A percentile compares a stretch with the other conserved stretches of the same genome.
Conservation (phyloP, 768 basidiomycete genomes). For the Russula sp. region DNA sequence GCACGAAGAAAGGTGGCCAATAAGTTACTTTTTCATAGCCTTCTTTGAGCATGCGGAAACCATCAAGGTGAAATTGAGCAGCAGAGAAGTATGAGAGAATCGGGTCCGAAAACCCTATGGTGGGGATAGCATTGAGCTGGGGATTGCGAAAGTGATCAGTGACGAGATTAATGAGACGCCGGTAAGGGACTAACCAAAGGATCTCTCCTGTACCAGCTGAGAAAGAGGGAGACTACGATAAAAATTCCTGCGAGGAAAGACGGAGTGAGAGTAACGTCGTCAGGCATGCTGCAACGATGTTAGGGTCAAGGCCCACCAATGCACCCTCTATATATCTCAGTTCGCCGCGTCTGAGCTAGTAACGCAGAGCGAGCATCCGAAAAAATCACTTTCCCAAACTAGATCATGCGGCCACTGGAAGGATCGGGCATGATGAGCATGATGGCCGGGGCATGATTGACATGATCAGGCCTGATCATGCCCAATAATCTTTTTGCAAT, state of each 20-base stretch:
- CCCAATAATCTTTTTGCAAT: no score
- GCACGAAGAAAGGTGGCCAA: neutral
- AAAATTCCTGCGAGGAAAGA: neutral
- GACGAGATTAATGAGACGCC: no score
- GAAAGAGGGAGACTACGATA: neutral
- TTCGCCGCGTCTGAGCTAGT: no score
- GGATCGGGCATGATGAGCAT: no score
- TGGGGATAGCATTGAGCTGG: slow-evolving; percentile 16
- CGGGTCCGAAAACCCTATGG: slow-evolving; percentile 17
- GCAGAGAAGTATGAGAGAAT: slow-evolving; percentile 23
- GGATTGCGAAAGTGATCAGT: neutral
- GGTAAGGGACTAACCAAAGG: neutral
- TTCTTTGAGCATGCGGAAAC: slow-evolving; percentile 29
- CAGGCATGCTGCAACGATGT: neutral
- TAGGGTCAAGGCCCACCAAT: neutral
- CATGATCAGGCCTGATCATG: no score
- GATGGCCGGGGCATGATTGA: no score
- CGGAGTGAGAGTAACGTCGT: neutral
- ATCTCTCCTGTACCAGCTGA: slow-evolving; percentile 6
- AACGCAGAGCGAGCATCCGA: no score
- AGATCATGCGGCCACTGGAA: no score
- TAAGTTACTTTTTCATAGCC: slow-evolving; percentile 32
- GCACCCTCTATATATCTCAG: no score
- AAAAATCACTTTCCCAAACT: no score
- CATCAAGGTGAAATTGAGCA: slow-evolving; percentile 26